Conservation (phyloP, 495 filamentous ascomycete species). For the Letharia columbiana region DNA sequence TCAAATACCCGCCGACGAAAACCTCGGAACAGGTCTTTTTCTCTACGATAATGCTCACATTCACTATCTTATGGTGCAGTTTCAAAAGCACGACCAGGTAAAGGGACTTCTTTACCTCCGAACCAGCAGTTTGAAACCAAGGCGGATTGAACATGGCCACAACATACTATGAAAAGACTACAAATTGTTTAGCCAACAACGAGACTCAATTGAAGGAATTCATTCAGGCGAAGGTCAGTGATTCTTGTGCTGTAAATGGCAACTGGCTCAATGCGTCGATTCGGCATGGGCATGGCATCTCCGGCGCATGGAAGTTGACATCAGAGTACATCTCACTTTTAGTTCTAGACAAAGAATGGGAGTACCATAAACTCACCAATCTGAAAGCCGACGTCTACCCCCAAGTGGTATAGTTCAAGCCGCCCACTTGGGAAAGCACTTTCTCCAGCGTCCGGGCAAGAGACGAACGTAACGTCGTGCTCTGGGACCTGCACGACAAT, state of each 20-base stretch:
- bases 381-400: background rate
- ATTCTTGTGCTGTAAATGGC: background rate
- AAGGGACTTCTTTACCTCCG: background rate
- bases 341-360: background rate
- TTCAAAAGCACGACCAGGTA: background rate
- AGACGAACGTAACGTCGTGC: background rate
- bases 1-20: background rate
- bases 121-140: background rate
- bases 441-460: background rate
- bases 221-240: background rate
- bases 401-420: background rate
- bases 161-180: background rate
- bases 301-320: background rate
- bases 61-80: no score
- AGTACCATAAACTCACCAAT: background rate
- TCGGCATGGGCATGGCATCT: background rate
- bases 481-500: background rate
- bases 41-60: background rate
- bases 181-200: background rate
- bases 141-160: background rate
- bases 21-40: background rate
- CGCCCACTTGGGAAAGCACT: background rate
- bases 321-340: background rate
- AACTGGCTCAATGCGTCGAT: background rate
- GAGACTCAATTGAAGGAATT: background rate